These are phyloP conservation scores for Cicer pinnatifidum DNA, from an alignment of 306 rosid species.

Conservation along the genomic window DNA sequence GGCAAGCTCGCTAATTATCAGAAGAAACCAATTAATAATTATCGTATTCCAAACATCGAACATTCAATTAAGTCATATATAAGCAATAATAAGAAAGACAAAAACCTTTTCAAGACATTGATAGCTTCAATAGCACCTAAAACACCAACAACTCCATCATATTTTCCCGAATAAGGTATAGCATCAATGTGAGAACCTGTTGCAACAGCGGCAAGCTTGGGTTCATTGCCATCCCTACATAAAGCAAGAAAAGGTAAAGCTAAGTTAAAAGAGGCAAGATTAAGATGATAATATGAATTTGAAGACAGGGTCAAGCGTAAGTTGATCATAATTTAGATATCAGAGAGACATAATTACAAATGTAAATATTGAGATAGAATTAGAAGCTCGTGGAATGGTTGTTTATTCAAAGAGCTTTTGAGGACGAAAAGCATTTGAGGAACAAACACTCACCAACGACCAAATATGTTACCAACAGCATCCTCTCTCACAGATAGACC, in stretches of 20 bases:
- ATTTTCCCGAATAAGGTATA: conserved; percentile 94
- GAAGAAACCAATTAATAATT: conserved; percentile 6
- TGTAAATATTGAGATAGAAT: conserved; percentile 13
- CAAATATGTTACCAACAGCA: conserved; percentile 92
- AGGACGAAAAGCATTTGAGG: neutral
- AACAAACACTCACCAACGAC: conserved; percentile 75
- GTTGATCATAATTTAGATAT: neutral
- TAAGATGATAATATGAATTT: conserved; percentile 33
- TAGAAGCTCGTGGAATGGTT: conserved; percentile 14
- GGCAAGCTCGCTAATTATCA: conserved; percentile 19
- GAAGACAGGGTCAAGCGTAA: conserved; percentile 10
- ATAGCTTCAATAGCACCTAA: conserved; percentile 98
- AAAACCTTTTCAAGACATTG: conserved; percentile 78
- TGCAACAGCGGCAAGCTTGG: conserved; percentile 83
- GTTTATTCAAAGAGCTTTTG: neutral
- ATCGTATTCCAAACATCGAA: neutral
- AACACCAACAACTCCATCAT: conserved; percentile 96
- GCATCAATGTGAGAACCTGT: conserved; percentile 98
- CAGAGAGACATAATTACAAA: conserved; percentile 1
- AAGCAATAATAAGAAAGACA: conserved; percentile 35
- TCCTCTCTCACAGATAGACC: conserved; percentile 93
- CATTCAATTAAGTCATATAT: conserved; percentile 22
- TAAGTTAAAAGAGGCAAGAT: neutral
- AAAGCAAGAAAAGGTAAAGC: conserved; percentile 34
- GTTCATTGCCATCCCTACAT: conserved; percentile 76